Percentiles rank a stretch among this genome's conserved stretches.
phyloP scores from a whole-genome alignment of 1,139 yeast genomes.

The Yamadazyma diddensiae region DNA sequence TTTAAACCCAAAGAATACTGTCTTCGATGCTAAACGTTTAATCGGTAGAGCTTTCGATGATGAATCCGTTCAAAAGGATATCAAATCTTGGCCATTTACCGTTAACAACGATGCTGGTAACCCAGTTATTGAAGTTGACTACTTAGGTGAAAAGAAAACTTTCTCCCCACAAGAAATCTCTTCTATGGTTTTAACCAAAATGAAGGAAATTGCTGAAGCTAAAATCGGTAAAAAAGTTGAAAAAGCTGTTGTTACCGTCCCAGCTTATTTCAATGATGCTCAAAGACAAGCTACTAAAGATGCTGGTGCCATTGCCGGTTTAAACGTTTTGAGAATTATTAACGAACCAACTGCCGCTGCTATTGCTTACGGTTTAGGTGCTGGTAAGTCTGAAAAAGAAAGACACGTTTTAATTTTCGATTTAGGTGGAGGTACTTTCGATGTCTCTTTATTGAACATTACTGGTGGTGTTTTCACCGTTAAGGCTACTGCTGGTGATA shows the following conservation, averaged over 20 bases:
- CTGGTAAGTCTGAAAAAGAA: conserved; percentile 70
- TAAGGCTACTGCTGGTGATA: conserved; percentile 98
- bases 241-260: conserved; percentile 50
- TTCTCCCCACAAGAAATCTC: conserved; percentile 98
- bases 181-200: conserved; percentile 83
- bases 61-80: conserved; percentile 41
- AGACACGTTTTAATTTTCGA: conserved; percentile 57
- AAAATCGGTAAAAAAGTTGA: conserved; percentile 39
- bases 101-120: conserved; percentile 69
- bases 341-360: conserved; percentile 55
- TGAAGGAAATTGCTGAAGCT: conserved; percentile 50
- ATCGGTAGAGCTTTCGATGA: conserved; percentile 48
- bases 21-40: conserved; percentile 96
- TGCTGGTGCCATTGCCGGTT: conserved; percentile 50
- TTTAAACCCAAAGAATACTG: conserved; percentile 93
- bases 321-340: conserved; percentile 47
- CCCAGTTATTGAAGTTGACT: conserved; percentile 90
- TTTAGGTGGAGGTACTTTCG: conserved; percentile 53
- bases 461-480: conserved; percentile 98
- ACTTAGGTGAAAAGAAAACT: conserved; percentile 89
- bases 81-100: conserved; percentile 44
- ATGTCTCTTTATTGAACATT: conserved; percentile 72
- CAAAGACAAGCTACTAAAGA: conserved; percentile 52
- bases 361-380: conserved; percentile 51
- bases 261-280: conserved; percentile 50